Evolutionary conservation across 306 rosid genomes (phyloP), one percentile per base, ranked within the genome.

Genomic region (Astragalus glycyphyllos): DNA sequence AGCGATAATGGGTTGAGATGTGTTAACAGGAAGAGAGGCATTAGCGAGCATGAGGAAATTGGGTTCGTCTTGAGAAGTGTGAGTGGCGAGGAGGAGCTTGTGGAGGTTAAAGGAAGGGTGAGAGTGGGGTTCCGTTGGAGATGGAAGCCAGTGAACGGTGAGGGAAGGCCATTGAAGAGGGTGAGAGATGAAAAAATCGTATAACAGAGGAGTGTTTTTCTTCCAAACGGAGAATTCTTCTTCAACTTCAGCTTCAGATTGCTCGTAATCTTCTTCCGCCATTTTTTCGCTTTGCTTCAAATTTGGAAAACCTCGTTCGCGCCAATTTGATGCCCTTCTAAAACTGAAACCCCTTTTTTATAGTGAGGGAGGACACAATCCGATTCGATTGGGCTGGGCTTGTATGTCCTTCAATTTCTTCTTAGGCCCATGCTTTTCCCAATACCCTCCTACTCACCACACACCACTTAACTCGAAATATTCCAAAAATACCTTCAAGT

Each of bases 91-190:
- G 9, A 94, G 77, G 46, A 94, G 89, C 37, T 73, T 86, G 76
- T 91, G 99, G 47, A 64, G 59, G 68, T 80, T 75, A 74, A 91
- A 83, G 20, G 89, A 87, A 58, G 95, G 69, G 46, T 87, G 51
- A 3, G 78, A 4, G 71, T 83, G 75, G 8, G 88, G 84, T 49
- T 72, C 68, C 0, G 91, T 85, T 37, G 82, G 37, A 12, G 83
- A 59, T 0, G 78, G 83, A 10, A 79, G n/a, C 71, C 75, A 79
- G n/a, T 94, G 86, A 73, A 93, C 94, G 6, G 97, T 90, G 69
- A 93, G 97, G 65, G 98, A 90, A 6, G 98, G 98, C 97, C 97
- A 93, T 80, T 80, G 88, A 4, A 90, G 96, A 48, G 97, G 82
- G 51, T 90, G 89, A 5, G 98, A 90, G 31, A 93, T 64, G 73